Evolutionary conservation across 2,329 filamentous ascomycete genomes (phyloP).

Genomic region (Pseudogymnoascus sp.): DNA sequence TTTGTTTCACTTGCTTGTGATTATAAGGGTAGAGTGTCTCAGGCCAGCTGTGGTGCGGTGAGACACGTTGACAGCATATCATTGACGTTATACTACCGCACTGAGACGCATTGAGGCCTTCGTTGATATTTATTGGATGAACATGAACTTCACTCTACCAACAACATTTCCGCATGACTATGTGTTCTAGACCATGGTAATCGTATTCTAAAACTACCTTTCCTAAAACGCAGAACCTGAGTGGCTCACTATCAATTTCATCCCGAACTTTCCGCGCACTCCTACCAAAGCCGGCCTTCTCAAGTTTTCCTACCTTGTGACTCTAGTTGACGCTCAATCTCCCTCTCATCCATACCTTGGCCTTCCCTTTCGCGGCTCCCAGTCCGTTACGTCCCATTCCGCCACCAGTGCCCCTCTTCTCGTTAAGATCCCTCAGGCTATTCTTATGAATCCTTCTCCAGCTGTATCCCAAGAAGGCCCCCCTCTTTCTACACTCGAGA

Average conservation of each 20-base stretch:
- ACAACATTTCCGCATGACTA: neutral
- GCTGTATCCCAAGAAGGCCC: slow-evolving; percentile 83
- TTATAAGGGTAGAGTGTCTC: neutral
- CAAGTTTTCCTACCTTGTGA: neutral
- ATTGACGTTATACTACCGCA: neutral
- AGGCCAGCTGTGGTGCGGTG: neutral
- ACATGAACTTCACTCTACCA: neutral
- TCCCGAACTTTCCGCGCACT: neutral
- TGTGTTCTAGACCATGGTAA: neutral
- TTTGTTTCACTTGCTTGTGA: neutral
- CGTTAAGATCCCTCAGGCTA: neutral
- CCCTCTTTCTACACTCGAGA: slow-evolving; percentile 72
- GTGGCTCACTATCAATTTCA: neutral
- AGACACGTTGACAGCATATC: neutral
- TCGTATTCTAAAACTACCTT: neutral
- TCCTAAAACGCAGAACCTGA: neutral
- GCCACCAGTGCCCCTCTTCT: neutral
- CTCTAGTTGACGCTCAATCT: slow-evolving; percentile 7
- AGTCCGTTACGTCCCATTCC: neutral
- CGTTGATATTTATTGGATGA: neutral
- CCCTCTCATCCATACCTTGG: slow-evolving; percentile 8
- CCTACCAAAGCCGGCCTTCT: neutral
- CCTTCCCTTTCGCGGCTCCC: neutral
- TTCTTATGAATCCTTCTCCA: slow-evolving; percentile 49
- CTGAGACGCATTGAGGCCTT: neutral